Conservation (phyloP, 2,329 filamentous ascomycete genomes). For the Cytospora mali region DNA sequence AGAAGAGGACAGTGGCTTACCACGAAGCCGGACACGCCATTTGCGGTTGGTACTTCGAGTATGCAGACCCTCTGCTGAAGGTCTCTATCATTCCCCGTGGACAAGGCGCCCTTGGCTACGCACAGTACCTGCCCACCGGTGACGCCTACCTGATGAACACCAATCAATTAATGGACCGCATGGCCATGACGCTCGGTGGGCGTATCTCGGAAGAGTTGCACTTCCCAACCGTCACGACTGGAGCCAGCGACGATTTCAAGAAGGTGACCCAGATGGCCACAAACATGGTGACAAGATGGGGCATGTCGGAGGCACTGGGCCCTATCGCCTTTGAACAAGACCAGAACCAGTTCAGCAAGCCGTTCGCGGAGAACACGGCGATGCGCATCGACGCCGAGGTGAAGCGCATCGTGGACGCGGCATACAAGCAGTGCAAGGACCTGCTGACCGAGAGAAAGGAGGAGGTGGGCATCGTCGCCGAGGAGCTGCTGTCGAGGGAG, state of each 20-base stretch:
- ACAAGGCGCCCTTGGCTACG: conserved; percentile 90
- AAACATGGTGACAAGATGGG: conserved; percentile 99
- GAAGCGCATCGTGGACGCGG: conserved; percentile 85
- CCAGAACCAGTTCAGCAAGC: conserved; percentile 83
- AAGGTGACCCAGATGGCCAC: conserved; percentile 97
- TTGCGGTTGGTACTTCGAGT: conserved; percentile 96
- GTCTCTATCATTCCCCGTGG: conserved; percentile 98
- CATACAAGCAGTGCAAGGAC: conserved; percentile 86
- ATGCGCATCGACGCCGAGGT: conserved; percentile 92
- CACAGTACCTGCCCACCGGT: conserved; percentile 89
- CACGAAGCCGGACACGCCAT: conserved; percentile 93
- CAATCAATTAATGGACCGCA: conserved; percentile 96
- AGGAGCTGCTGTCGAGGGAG: conserved; percentile 92
- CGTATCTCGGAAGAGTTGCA: conserved; percentile 95
- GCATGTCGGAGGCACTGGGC: conserved; percentile 94
- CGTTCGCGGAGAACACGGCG: conserved; percentile 92
- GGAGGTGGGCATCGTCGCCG: conserved; percentile 86
- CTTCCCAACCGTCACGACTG: conserved; percentile 94
- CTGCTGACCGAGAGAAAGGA: conserved; percentile 83
- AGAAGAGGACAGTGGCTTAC: conserved; percentile 69
- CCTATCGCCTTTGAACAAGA: conserved; percentile 89
- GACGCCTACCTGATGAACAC: conserved; percentile 96
- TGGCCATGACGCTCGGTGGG: conserved; percentile 98
- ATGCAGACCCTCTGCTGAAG: conserved; percentile 95
- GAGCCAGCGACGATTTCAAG: conserved; percentile 95